Evolutionary conservation across 805 yeast species (phyloP), one percentile per base, ranked within the genome.

Genomic region (Ogataea polymorpha): DNA sequence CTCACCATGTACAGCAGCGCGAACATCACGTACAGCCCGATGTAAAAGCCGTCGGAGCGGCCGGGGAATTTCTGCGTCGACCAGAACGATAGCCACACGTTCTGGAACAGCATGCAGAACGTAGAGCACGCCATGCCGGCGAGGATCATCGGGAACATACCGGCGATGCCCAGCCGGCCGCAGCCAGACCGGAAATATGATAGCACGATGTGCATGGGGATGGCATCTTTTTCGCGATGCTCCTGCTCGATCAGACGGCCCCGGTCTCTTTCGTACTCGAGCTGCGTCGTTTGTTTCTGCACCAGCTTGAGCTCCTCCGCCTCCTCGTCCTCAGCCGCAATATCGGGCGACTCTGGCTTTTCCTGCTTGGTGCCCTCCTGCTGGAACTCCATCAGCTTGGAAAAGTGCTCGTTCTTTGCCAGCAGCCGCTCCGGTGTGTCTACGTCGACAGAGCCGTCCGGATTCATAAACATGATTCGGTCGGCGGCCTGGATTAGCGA

Each of bases 21-120:
- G 49, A 81, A 68, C 73, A 82, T 68, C 32, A 84, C 82, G 51
- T 81, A 82, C 32, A 86, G 51, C 1, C 93, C 95, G 59, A 83
- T 83, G 65, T 87, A 86, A 52, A 79, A 79, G 0, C 79, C 74
- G 39, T 71, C 66, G 6, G 73, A 41, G 40, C 66, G 64, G 17
- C 59, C 58, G 5, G 59, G 46, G 54, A 82, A 86, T 56, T 74
- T 77, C 37, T 68, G 46, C 14, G 69, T 71, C 5, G 82, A 70
- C 96, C 96, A 88, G 62, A 82, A 88, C 1, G 95, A 81, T 44
- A 89, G 69, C 95, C 95, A 86, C 14, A 82, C 79, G 57, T 80
- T 82, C 32, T 83, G 72, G 55, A 82, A 79, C 33, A 81, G 59
- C 42, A 67, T 69, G 45, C 73, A 67, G 58, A 80, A 82, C 1